Percentiles rank a stretch among this genome's conserved stretches.
Conservation (phyloP, 108 stramenopile genomes). For the Cylindrotheca fusiformis region DNA sequence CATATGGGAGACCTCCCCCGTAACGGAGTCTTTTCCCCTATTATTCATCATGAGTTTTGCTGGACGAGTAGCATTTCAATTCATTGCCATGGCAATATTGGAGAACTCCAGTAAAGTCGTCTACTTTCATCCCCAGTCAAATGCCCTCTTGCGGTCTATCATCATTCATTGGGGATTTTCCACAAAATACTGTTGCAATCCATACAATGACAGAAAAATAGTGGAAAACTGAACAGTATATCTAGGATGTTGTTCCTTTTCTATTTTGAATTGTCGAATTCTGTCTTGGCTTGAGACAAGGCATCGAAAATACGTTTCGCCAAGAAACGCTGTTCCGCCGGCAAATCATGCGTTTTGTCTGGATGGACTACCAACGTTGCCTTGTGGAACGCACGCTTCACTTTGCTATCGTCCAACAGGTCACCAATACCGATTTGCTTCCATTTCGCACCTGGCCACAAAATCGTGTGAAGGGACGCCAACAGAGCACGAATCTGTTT, state of each 20-base stretch:
- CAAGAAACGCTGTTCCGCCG: constrained; percentile 89
- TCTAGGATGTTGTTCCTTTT: neutral
- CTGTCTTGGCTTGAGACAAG: constrained; percentile 83
- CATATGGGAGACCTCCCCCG: no score
- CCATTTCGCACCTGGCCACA: constrained; percentile 90
- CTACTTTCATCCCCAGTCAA: no score
- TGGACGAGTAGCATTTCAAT: no score
- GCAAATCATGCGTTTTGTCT: constrained; percentile 82
- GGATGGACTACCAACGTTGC: constrained; percentile 96
- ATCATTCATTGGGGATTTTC: no score
- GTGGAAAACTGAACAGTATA: no score
- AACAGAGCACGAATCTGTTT: constrained; percentile 93
- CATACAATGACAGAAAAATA: no score
- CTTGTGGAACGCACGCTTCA: constrained; percentile 85
- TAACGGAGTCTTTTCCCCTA: no score
- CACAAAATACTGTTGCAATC: no score
- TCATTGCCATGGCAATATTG: no score
- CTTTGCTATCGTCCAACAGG: constrained; percentile 86
- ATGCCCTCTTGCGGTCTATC: no score
- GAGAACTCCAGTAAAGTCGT: no score
- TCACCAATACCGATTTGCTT: constrained; percentile 91
- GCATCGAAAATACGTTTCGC: constrained; percentile 94
- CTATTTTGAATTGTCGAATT: constrained; percentile 16
- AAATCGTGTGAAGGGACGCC: constrained; percentile 92
- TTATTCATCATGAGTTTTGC: no score